These are phyloP conservation scores for Pyrus communis DNA, from an alignment of 306 rosid species.

Conservation along the genomic window DNA sequence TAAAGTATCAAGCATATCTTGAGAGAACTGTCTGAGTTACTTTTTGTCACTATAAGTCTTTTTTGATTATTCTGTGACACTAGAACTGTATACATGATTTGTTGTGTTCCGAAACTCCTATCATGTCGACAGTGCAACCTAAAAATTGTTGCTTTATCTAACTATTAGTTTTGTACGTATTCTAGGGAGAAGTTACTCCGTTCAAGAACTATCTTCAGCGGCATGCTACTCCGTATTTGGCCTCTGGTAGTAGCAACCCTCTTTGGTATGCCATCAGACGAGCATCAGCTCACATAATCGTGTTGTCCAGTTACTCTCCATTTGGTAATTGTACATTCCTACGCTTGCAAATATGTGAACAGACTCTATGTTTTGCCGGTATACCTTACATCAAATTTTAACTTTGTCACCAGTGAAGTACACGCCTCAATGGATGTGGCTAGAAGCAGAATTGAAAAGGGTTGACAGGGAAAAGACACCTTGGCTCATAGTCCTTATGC, in stretches of 20 bases:
- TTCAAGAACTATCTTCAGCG: slow-evolving; percentile 71
- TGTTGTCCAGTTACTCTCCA: slow-evolving; percentile 85
- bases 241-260: slow-evolving; percentile 78
- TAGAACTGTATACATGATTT: too few species aligned
- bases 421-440: slow-evolving; percentile 84
- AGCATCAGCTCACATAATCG: slow-evolving; percentile 93
- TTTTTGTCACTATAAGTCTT: too few species aligned
- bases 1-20: slow-evolving; percentile 24
- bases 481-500: slow-evolving; percentile 96
- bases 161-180: slow-evolving; percentile 3
- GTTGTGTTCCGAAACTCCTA: not conserved
- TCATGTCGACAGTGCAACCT: not conserved
- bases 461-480: slow-evolving; percentile 92
- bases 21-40: not conserved
- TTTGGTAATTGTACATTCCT: slow-evolving; percentile 51
- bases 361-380: not conserved
- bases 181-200: slow-evolving; percentile 82
- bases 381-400: not conserved
- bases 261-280: slow-evolving; percentile 96
- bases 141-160: not conserved
- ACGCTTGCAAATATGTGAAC: not conserved
- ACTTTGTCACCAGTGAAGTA: slow-evolving; percentile 57
- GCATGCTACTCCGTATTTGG: slow-evolving; percentile 65
- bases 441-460: slow-evolving; percentile 48
- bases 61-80: too few species aligned